Conservation (phyloP, 768 basidiomycete genomes). For the Amanita polypyramis region DNA sequence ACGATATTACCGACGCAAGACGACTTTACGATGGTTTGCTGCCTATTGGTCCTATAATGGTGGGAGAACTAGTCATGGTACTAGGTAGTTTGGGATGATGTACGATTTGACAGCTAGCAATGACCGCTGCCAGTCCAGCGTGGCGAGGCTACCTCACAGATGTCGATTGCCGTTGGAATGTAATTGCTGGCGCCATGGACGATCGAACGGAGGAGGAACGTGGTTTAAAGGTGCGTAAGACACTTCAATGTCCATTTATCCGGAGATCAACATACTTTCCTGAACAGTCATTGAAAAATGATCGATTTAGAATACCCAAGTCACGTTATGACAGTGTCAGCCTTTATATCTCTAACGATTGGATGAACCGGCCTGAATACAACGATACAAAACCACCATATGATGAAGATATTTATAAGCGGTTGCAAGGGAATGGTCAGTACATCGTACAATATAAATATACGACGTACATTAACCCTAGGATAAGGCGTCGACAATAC, state of each 20-base stretch:
- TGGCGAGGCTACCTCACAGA: constrained; percentile 94
- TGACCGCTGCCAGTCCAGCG: constrained; percentile 89
- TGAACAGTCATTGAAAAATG: constrained; percentile 63
- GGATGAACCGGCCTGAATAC: constrained; percentile 86
- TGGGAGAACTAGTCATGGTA: constrained; percentile 22
- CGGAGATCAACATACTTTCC: constrained; percentile 3
- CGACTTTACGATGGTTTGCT: constrained; percentile 94
- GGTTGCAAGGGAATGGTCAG: constrained; percentile 70
- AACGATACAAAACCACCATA: constrained; percentile 82
- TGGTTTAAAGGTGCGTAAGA: constrained; percentile 55
- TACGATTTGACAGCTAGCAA: constrained; percentile 53
- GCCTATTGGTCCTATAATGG: constrained; percentile 92
- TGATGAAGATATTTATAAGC: constrained; percentile 61
- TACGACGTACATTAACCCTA: not conserved
- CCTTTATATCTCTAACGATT: constrained; percentile 80
- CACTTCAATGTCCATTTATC: not conserved
- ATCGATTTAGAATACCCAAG: constrained; percentile 79
- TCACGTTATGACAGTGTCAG: constrained; percentile 97
- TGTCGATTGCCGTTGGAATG: constrained; percentile 98
- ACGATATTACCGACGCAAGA: constrained; percentile 85
- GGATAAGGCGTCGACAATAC: constrained; percentile 70
- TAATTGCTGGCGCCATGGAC: constrained; percentile 97
- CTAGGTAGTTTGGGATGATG: constrained; percentile 2
- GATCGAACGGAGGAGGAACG: constrained; percentile 95
- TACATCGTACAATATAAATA: not conserved